phyloP scores from a whole-genome alignment of 1,284 basidiomycete genomes.

The Mixia osmundae region DNA sequence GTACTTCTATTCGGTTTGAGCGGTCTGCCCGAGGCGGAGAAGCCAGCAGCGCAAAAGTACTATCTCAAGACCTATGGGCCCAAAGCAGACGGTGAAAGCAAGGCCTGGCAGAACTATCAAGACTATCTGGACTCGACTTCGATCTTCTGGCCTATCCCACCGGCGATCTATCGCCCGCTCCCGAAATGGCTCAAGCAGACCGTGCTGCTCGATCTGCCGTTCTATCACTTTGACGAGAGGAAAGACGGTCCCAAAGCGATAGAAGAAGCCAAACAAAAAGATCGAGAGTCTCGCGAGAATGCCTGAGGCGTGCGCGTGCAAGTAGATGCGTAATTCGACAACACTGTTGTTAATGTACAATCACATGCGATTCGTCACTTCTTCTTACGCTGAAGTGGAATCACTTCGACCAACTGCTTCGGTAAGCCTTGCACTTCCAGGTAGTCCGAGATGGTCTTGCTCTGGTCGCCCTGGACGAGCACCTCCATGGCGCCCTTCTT shows the following conservation, averaged over 20 bases:
- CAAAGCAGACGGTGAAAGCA: conserved; percentile 16
- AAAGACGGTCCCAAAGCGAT: conserved; percentile 30
- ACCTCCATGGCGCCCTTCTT: no score
- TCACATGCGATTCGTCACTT: no score
- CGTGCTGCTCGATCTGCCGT: conserved; percentile 38
- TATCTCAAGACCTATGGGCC: conserved; percentile 34
- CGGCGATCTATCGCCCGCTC: conserved; percentile 32
- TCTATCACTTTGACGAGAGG: conserved; percentile 35
- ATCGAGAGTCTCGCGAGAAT: no score
- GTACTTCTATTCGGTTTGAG: conserved; percentile 35
- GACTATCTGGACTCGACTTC: conserved; percentile 28
- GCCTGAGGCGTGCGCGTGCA: no score
- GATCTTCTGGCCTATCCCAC: conserved; percentile 41
- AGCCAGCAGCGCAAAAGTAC: conserved; percentile 40
- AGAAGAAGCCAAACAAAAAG: no score
- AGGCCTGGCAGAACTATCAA: conserved; percentile 8
- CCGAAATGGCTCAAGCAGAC: conserved; percentile 35
- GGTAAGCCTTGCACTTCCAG: no score
- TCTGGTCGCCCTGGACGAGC: no score
- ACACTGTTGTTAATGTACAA: no score
- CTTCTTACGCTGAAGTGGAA: no score
- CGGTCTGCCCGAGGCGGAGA: conserved; percentile 46
- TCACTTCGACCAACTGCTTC: no score
- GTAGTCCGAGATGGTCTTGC: no score
- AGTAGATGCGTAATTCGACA: no score